Evolutionary conservation across 768 basidiomycete genomes (phyloP).

Genomic region (Mycena alexandri): DNA sequence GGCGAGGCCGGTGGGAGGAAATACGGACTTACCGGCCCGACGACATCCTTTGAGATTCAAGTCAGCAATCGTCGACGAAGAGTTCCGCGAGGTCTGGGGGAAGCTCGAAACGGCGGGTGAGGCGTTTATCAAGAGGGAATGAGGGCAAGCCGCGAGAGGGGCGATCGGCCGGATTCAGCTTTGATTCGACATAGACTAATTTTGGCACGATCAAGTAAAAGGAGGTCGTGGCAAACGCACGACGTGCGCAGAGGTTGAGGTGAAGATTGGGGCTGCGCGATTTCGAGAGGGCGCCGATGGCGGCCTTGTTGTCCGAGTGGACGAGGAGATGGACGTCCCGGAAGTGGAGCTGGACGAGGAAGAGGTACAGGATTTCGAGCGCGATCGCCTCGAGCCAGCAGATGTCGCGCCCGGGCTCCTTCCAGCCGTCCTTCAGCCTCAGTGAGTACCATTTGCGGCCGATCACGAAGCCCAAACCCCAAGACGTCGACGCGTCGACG

Average conservation of each 20-base stretch:
- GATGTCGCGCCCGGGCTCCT: background rate
- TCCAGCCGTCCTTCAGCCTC: background rate
- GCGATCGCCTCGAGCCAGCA: background rate
- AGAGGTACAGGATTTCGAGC: background rate
- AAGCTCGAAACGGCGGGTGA: background rate
- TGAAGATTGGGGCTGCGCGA: background rate
- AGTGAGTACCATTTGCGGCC: background rate
- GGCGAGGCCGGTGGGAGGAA: no score
- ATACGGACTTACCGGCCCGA: no score
- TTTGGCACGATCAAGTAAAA: background rate
- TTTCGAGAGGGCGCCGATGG: background rate
- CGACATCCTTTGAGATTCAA: no score
- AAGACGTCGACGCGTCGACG: slow-evolving; percentile 52
- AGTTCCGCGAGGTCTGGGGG: background rate
- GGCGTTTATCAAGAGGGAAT: background rate
- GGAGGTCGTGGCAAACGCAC: background rate
- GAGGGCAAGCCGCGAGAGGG: background rate
- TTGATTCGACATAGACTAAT: background rate
- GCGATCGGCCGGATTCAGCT: background rate
- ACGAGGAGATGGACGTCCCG: background rate
- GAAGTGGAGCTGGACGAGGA: background rate
- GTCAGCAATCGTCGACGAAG: background rate
- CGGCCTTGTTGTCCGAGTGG: background rate
- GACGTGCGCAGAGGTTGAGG: background rate
- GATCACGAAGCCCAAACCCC: background rate